Conservation (phyloP, 768 basidiomycete genomes). For the Leccinum uliginosum region DNA sequence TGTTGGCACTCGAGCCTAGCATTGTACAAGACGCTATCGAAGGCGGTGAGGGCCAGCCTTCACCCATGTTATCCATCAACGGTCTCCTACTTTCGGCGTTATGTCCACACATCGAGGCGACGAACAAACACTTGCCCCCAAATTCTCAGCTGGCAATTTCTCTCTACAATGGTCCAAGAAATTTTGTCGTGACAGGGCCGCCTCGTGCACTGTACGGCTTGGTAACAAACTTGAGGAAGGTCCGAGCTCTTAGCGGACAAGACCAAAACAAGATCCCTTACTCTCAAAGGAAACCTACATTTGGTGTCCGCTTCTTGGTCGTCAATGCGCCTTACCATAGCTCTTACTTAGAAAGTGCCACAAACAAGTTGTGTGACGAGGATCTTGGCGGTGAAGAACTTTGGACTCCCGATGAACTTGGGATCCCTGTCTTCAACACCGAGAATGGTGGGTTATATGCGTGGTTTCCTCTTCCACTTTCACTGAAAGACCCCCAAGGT, state of each 20-base stretch:
- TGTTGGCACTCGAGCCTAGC: conserved; percentile 81
- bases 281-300: conserved; percentile 92
- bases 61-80: conserved; percentile 89
- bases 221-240: conserved; percentile 84
- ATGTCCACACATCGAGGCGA: conserved; percentile 76
- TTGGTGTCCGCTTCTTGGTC: conserved; percentile 90
- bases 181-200: conserved; percentile 91
- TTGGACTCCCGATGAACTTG: conserved; percentile 65
- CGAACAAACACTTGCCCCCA: conserved; percentile 77
- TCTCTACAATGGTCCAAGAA: conserved; percentile 88
- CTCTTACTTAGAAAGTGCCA: conserved; percentile 67
- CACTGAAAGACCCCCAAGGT: conserved; percentile 43
- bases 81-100: conserved; percentile 76
- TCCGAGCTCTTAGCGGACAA: conserved; percentile 78
- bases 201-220: conserved; percentile 90
- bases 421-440: conserved; percentile 87
- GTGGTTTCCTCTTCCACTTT: conserved; percentile 16
- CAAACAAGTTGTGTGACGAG: conserved; percentile 70
- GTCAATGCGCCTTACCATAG: conserved; percentile 97
- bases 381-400: conserved; percentile 77
- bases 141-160: conserved; percentile 82
- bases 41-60: conserved; percentile 89
- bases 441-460: conserved; percentile 67
- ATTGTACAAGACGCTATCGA: conserved; percentile 86
- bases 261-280: conserved; percentile 95